Percentiles rank a stretch among this genome's conserved stretches.
These are phyloP conservation scores for Diaporthe ampelina DNA, from an alignment of 2,329 filamentous ascomycete species.

Conservation along the genomic window DNA sequence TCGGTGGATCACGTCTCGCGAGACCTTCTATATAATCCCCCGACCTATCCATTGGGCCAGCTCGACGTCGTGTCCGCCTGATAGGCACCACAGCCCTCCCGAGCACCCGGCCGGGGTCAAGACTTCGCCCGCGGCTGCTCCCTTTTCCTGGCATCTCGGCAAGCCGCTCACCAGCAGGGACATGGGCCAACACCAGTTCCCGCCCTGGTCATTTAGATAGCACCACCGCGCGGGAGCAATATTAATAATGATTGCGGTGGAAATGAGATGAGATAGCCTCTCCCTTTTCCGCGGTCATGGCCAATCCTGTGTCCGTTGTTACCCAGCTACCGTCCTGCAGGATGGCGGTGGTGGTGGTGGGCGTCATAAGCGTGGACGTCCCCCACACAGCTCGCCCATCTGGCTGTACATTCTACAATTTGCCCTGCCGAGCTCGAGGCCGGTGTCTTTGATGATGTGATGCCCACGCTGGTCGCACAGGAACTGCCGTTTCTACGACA, in stretches of 20 bases:
- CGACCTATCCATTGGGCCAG: constrained; percentile 27
- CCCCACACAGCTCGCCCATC: constrained; percentile 3
- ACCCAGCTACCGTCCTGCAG: constrained; percentile 11
- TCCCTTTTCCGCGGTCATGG: neutral
- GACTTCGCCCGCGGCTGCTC: constrained; percentile 36
- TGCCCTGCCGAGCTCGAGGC: neutral
- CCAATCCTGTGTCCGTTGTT: constrained; percentile 5
- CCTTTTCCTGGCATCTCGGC: constrained; percentile 32
- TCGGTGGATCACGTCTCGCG: constrained; percentile 24
- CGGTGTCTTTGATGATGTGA: neutral
- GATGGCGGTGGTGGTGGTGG: constrained; percentile 24
- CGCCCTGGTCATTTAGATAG: constrained; percentile 21
- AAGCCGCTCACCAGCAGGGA: constrained; percentile 26
- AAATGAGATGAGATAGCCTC: constrained; percentile 29
- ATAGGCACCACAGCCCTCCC: constrained; percentile 30
- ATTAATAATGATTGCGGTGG: constrained; percentile 23
- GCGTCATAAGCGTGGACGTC: neutral
- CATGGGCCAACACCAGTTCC: constrained; percentile 19
- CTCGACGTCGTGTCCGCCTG: constrained; percentile 31
- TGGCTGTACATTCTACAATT: neutral
- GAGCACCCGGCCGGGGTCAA: constrained; percentile 12
- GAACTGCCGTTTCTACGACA: constrained; percentile 4
- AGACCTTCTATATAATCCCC: constrained; percentile 21
- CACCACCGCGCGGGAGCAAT: constrained; percentile 16
- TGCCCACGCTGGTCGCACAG: neutral